phyloP scores from a whole-genome alignment of 2,329 filamentous ascomycete species.

The Neoarthrinium moseri region DNA sequence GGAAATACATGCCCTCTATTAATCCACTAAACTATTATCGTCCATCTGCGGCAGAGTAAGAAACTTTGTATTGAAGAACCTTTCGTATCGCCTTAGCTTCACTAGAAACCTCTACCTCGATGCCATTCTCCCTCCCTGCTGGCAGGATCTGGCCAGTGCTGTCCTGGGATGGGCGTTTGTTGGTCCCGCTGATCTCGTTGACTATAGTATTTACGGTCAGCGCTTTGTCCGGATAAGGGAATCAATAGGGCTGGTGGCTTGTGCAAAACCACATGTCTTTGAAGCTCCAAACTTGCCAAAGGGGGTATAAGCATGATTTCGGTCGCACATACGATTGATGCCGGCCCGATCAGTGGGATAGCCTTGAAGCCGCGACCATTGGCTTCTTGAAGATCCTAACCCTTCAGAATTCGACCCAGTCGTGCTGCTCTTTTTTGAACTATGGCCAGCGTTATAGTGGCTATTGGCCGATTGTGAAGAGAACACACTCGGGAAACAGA shows the following conservation, averaged over 20 bases:
- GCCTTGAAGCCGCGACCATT: neutral
- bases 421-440: neutral
- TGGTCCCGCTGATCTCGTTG: neutral
- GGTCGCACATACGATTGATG: too few species aligned
- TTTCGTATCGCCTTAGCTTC: neutral
- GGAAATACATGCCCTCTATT: too few species aligned
- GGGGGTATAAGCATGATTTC: too few species aligned
- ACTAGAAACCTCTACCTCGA: neutral
- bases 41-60: too few species aligned
- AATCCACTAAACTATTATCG: too few species aligned
- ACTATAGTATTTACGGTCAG: too few species aligned
- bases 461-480: neutral
- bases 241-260: too few species aligned
- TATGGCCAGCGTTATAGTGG: neutral
- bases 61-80: neutral
- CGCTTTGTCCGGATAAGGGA: too few species aligned
- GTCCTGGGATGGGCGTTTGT: neutral
- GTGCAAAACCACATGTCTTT: too few species aligned
- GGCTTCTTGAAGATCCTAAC: neutral
- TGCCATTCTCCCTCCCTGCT: neutral
- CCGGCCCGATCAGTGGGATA: neutral
- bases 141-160: neutral
- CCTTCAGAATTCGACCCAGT: neutral
- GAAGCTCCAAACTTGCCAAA: too few species aligned
- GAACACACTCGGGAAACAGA: conserved; percentile 34